Evolutionary conservation across 768 basidiomycete species (phyloP), one percentile per base, ranked within the genome.

Genomic region (Lactarius deliciosus): DNA sequence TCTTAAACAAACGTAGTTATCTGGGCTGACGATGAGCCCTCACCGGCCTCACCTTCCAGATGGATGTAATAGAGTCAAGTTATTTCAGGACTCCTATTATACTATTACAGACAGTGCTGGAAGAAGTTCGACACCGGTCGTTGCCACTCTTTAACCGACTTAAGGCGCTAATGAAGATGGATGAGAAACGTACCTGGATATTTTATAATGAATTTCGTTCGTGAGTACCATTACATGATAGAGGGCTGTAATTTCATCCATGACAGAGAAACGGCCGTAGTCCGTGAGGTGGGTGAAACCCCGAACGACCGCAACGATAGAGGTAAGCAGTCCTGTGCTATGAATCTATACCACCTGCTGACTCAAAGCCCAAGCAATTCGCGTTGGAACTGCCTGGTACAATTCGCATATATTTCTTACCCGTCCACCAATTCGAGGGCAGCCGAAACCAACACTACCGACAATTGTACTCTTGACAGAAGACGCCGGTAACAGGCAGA

Each of bases 291-390:
- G 63, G 86, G 81, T 5, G 93, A 96, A 77, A 86, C 86, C 0
- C 92, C 94, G 0, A 98, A 98, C 71, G 97, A 99, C 74, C 83
- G 91, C 32, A 98, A 98, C 73, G 97, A 98, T 74, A 80, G 97
- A 84, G 90, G 95, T 92, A 77, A 6, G 38, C 38, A 59, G 5
- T 57, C 28, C 34, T 32, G 25, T 9, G 30, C 57, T 25, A 56
- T 64, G 13, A 66, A 32, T 22, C 41, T 28, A 22, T 25, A 22
- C 15, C 58, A 34, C 15, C 41, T 18, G 22, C 61, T 68, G 63
- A 60, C 58, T 57, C 22, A 25, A n/a, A n/a, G 2, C 18, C 30
- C 32, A 69, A 95, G 96, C 92, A 7, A 99, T 99, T 66, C 86
- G 97, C 58, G 90, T 86, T 73, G 90, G 92, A 1, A 83, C 93